Conservation (phyloP, 805 yeast species). For the Wickerhamomyces chaumierensis region DNA sequence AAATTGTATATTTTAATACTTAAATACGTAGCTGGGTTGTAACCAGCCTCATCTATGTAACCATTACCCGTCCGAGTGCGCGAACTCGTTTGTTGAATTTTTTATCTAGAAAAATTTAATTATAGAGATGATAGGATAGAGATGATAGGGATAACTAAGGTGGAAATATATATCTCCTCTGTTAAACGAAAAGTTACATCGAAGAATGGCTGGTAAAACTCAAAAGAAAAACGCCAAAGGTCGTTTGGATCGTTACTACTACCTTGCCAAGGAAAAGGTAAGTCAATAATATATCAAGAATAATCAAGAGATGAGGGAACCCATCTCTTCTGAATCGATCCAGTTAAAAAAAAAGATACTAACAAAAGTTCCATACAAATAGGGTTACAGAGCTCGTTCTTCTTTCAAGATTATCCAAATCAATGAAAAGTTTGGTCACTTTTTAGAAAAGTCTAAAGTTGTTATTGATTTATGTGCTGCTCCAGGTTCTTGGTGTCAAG, state of each 20-base stretch:
- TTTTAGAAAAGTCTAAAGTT: constrained; percentile 86
- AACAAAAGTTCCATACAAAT: too few relatives aligned
- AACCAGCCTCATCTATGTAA: too few relatives aligned
- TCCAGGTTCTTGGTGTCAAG: constrained; percentile 99
- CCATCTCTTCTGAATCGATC: too few relatives aligned
- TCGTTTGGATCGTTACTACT: constrained; percentile 96
- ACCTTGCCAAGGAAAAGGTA: constrained; percentile 84
- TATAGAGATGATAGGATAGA: constrained; percentile 1
- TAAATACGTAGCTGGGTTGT: too few relatives aligned
- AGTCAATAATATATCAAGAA: background rate
- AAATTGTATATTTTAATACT: too few relatives aligned
- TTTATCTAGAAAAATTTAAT: constrained; percentile 2
- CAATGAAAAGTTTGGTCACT: constrained; percentile 94
- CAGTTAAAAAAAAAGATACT: background rate
- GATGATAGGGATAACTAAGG: too few relatives aligned
- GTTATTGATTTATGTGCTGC: constrained; percentile 98
- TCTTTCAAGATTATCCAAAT: constrained; percentile 92
- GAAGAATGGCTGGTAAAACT: constrained; percentile 62
- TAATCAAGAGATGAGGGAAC: too few relatives aligned
- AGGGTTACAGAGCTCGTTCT: constrained; percentile 97
- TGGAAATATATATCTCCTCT: too few relatives aligned
- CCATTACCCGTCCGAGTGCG: too few relatives aligned
- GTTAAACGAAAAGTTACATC: too few relatives aligned
- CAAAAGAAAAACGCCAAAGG: constrained; percentile 96
- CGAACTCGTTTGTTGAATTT: background rate